Conservation (phyloP, 177 flowering plant genomes). For the Vitis hybrid region DNA sequence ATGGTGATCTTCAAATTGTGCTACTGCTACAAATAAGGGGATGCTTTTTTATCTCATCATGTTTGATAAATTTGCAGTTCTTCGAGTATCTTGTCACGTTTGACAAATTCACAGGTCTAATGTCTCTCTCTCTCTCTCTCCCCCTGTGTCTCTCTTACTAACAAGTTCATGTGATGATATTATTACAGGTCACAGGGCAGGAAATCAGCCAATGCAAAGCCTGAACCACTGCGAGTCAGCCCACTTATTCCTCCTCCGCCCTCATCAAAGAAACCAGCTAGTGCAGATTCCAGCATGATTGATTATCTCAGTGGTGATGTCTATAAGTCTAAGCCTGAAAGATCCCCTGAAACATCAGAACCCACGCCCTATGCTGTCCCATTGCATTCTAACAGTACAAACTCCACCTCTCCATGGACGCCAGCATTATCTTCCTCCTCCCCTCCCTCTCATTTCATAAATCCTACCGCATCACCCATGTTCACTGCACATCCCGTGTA, state of each 20-base stretch:
- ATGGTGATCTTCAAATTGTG: too few relatives aligned
- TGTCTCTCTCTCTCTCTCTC: too few relatives aligned
- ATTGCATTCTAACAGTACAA: slow-evolving; percentile 22
- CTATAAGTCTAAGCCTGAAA: slow-evolving; percentile 52
- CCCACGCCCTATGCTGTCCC: slow-evolving; percentile 25
- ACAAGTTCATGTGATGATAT: neutral
- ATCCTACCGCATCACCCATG: slow-evolving; percentile 27
- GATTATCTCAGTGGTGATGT: slow-evolving; percentile 91
- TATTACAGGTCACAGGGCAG: slow-evolving; percentile 44
- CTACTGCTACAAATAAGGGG: too few relatives aligned
- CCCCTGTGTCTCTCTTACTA: neutral
- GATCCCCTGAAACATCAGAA: slow-evolving; percentile 28
- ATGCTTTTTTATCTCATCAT: too few relatives aligned
- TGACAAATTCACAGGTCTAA: too few relatives aligned
- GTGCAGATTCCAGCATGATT: slow-evolving; percentile 32
- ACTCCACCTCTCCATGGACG: slow-evolving; percentile 18
- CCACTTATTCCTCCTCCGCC: slow-evolving; percentile 79
- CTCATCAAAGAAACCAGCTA: slow-evolving; percentile 40
- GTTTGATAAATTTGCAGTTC: too few relatives aligned
- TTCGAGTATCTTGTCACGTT: too few relatives aligned
- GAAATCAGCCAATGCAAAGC: slow-evolving; percentile 31
- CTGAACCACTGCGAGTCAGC: slow-evolving; percentile 34
- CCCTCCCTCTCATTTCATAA: slow-evolving; percentile 24
- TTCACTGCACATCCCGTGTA: slow-evolving; percentile 35
- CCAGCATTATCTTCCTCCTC: slow-evolving; percentile 22